Evolutionary conservation across 2,329 filamentous ascomycete species (phyloP), one percentile per base, ranked within the genome.

Genomic region (Ilyonectria mors-panacis): DNA sequence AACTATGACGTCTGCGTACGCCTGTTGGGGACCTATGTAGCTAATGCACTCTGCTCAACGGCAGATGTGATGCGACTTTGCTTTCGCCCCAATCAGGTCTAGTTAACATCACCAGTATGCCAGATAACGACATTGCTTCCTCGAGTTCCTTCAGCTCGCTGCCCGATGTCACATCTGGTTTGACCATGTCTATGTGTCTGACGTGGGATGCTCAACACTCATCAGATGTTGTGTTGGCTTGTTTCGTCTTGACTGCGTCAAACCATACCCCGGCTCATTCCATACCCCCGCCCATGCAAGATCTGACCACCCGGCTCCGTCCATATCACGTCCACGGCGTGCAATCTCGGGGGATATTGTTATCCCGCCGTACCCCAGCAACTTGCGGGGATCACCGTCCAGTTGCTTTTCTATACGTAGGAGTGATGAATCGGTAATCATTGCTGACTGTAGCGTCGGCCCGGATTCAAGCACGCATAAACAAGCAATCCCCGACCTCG

Each of bases 161-260:
- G 39, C 37, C 39, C 62, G 44, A 68, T 50, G 44, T 53, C 45
- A 45, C 48, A 51, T 61, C 44, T 59, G 23, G 28, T 71, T 61
- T 50, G 66, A 50, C 53, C 47, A n/a, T 35, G 39, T 55, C 61
- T 60, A 59, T 59, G 44, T 65, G 69, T 71, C 70, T 66, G 56
- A 67, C 65, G 67, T 71, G 65, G 63, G 64, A 61, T 65, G 56
- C 45, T 63, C 61, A 64, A 35, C 51, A 13, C 51, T 59, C 51
- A 66, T 58, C 54, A 42, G 48, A 57, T 54, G 21, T 30, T 59
- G 59, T 65, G 37, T 23, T 55, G 65, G 62, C 55, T 53, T 51
- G 66, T 68, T 66, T 60, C 62, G 61, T 35, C 65, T 69, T 67
- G 67, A 63, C 63, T 33, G 62, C 54, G 23, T 48, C 35, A 48